These are phyloP conservation scores for Arxiozyma bovina DNA, from an alignment of 1,139 yeast genomes.

Conservation along the genomic window DNA sequence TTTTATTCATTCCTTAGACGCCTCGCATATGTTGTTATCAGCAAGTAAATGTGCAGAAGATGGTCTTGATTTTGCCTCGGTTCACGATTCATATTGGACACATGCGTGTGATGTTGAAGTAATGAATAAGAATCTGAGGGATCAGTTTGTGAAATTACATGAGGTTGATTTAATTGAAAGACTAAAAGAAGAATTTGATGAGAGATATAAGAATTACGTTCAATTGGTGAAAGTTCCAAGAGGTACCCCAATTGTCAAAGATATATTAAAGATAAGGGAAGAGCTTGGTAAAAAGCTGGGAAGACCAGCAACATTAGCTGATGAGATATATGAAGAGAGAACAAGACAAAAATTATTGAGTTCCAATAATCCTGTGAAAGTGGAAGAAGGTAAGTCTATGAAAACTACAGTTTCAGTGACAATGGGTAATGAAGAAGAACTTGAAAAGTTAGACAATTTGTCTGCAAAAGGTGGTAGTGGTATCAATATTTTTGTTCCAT, in stretches of 20 bases:
- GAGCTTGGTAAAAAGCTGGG: constrained; percentile 44
- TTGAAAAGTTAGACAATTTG: neutral
- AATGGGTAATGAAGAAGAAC: constrained; percentile 24
- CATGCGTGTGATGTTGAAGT: constrained; percentile 77
- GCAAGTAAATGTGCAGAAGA: constrained; percentile 67
- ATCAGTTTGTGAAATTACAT: constrained; percentile 73
- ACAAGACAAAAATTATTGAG: constrained; percentile 49
- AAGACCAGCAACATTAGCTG: constrained; percentile 54
- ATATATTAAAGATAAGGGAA: constrained; percentile 44
- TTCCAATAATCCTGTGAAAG: constrained; percentile 44
- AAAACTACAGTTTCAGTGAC: constrained; percentile 68
- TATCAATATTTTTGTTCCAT: constrained; percentile 44
- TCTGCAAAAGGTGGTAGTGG: constrained; percentile 5
- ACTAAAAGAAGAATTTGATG: constrained; percentile 69
- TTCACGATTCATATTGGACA: constrained; percentile 98
- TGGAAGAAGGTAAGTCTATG: constrained; percentile 47
- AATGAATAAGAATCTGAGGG: constrained; percentile 68
- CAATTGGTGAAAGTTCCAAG: constrained; percentile 51
- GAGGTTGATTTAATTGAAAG: constrained; percentile 60
- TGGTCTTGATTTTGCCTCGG: constrained; percentile 81
- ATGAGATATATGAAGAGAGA: constrained; percentile 66
- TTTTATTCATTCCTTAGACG: constrained; percentile 90
- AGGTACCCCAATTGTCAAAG: constrained; percentile 44
- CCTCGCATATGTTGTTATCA: constrained; percentile 91
- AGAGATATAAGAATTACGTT: constrained; percentile 65